Evolutionary conservation across 805 yeast species (phyloP), one percentile per base, ranked within the genome.

Genomic region (Saccharomycopsis lassenensis): DNA sequence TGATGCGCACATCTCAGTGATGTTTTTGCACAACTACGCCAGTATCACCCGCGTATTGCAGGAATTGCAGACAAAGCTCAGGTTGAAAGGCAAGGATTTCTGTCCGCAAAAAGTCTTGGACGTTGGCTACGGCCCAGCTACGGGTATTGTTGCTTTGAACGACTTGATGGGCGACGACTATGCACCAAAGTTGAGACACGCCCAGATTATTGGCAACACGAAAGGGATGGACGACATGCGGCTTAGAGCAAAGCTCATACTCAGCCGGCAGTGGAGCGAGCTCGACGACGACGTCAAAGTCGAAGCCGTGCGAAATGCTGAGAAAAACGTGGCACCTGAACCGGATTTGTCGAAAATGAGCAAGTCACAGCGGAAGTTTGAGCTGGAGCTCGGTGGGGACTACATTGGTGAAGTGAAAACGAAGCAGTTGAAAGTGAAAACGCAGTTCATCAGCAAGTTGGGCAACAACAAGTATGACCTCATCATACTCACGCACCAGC

Each of bases 121-220:
- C 50, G 71, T 84, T 10, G 89, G 95, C 0, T 76, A 68, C 51
- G 97, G 98, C 0, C 97, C 98, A 1, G 89, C 85, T 2, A 78
- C 93, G 0, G 96, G 96, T 2, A 74, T 91, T 63, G 58, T 87
- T 11, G 97, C 94, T 0, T 61, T 86, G 35, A 84, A 87, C 51
- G 95, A 86, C 49, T 48, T 87, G 1, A 72, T 84, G 74, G 86
- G 82, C 0, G 66, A 66, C 2, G 67, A 67, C 0, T 80, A 70
- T 58, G 53, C 57, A 14, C 85, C 94, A 0, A 59, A 58, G 14
- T 59, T 61, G 10, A 83, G 83, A 48, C 85, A 83, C 26, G 75
- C 82, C 0, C 81, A 78, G 17, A 67, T 87, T 12, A 62, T 77
- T 14, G 91, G 95, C 1, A 62, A 65, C 32, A 57, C 71, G 27